Base-by-base conservation (phyloP, 75 land plant genomes). In the Cunninghamia lanceolata region DNA sequence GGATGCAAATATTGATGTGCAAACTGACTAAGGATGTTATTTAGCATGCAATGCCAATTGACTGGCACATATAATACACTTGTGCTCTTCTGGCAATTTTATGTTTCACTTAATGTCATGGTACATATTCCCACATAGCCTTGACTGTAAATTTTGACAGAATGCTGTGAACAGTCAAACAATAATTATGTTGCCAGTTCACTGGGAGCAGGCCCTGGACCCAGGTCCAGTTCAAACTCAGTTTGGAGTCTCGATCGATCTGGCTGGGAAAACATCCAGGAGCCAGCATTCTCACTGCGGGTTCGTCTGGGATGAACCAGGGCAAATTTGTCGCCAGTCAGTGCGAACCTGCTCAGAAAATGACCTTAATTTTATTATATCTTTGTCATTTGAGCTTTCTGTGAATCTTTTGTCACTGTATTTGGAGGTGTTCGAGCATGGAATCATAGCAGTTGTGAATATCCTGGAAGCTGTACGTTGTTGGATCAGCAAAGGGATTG, bases 401-500 rank as follows among this genome's bases (percentile, higher is more conserved):
- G 47, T 46, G n/a, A n/a, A 85, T 54, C 82, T 82, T 83, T 66
- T 81, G 83, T 15, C 52, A 63, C 14, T 83, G 59, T 9, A 73
- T 50, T 30, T 87, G 82, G 17, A 93, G 79, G 17, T 71, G 38
- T 3, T 45, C 17, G 28, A 90, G 73, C 45, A 92, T 52, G 9
- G 40, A 53, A 46, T 19, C 53, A 85, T 84, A 85, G 2, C 38
- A 34, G 2, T 83, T 87, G 15, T 88, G 92, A 36, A 88, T 40
- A 3, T 50, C 50, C 21, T 78, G 85, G 87, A 92, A 91, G 25
- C 25, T 39, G 38, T 86, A 80, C 0, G 75, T 25, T 63, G 47
- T 87, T 10, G 84, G 38, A 4, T 19, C 32, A 4, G 89, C 52
- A 3, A 92, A 88, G 0, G 94, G 94, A 84, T 91, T 94, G 25